These are phyloP conservation scores for Aureobasidium pullulans DNA, from an alignment of 2,329 filamentous ascomycete genomes.

Conservation along the genomic window DNA sequence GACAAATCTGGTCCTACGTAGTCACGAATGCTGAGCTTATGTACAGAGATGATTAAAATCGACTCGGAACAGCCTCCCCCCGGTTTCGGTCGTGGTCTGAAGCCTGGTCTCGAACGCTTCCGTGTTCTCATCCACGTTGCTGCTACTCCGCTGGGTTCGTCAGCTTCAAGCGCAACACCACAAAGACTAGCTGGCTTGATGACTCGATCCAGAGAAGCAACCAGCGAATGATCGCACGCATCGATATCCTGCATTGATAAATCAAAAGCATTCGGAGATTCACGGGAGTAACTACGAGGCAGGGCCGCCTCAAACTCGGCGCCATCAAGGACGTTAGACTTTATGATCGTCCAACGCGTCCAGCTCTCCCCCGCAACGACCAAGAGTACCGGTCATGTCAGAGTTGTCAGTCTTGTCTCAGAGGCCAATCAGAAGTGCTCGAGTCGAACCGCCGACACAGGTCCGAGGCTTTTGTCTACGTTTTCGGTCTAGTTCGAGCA, in stretches of 20 bases:
- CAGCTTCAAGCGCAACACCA: not conserved
- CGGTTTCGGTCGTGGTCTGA: not conserved
- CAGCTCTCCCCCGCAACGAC: constrained; percentile 5
- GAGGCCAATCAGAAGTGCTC: not conserved
- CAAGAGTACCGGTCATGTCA: constrained; percentile 9
- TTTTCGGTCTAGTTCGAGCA: not conserved
- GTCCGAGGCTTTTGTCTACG: constrained; percentile 10
- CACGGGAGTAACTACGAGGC: constrained; percentile 10
- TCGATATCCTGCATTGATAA: not conserved
- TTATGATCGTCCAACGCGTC: constrained; percentile 5
- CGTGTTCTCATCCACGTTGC: not conserved
- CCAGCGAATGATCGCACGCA: not conserved
- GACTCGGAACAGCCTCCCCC: not conserved
- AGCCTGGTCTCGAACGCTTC: constrained; percentile 9
- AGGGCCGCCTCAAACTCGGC: constrained; percentile 13
- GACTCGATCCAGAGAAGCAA: not conserved
- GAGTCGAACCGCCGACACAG: constrained; percentile 5
- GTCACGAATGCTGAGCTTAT: not conserved
- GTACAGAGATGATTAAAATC: not conserved
- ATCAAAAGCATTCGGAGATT: constrained; percentile 2
- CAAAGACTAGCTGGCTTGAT: not conserved
- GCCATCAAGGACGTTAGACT: not conserved
- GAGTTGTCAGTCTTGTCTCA: not conserved
- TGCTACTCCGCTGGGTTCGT: not conserved
- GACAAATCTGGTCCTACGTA: constrained; percentile 6